phyloP scores from a whole-genome alignment of 176 grass and related monocot species.

The Zoysia japonica region DNA sequence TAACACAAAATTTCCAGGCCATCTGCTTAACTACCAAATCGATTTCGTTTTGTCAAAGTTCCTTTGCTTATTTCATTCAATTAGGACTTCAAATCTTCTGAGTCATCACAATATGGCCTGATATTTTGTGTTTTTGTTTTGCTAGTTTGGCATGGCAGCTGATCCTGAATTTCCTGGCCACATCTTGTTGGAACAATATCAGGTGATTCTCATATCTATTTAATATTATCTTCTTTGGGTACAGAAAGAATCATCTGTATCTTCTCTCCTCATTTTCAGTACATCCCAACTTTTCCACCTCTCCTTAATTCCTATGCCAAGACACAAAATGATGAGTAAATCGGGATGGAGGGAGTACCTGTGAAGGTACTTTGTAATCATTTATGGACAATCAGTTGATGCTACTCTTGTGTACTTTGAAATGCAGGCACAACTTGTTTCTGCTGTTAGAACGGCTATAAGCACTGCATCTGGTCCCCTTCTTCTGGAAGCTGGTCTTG shows the following conservation, averaged over 20 bases:
- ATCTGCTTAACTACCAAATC: not conserved
- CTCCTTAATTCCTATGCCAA: too few relatives aligned
- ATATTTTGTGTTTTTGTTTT: constrained; percentile 39
- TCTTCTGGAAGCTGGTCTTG: constrained; percentile 93
- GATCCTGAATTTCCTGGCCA: constrained; percentile 98
- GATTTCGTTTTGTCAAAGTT: not conserved
- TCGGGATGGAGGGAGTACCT: not conserved
- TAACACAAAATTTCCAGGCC: not conserved
- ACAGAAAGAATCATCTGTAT: not conserved
- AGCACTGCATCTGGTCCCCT: constrained; percentile 75
- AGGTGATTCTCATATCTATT: constrained; percentile 54
- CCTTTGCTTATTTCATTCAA: not conserved
- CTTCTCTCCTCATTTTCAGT: too few relatives aligned
- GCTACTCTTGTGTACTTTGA: constrained; percentile 25
- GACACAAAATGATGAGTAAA: too few relatives aligned
- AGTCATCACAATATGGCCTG: not conserved
- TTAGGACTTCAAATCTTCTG: not conserved
- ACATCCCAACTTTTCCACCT: too few relatives aligned
- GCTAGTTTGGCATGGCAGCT: constrained; percentile 71
- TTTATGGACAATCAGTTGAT: constrained; percentile 19
- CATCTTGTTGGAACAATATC: constrained; percentile 97
- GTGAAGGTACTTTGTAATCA: constrained; percentile 12
- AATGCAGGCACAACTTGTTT: constrained; percentile 96
- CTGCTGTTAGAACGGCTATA: constrained; percentile 90
- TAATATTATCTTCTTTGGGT: constrained; percentile 11